Conservation (phyloP, 129 eudicot genomes). For the Oenanthe sinensis region DNA sequence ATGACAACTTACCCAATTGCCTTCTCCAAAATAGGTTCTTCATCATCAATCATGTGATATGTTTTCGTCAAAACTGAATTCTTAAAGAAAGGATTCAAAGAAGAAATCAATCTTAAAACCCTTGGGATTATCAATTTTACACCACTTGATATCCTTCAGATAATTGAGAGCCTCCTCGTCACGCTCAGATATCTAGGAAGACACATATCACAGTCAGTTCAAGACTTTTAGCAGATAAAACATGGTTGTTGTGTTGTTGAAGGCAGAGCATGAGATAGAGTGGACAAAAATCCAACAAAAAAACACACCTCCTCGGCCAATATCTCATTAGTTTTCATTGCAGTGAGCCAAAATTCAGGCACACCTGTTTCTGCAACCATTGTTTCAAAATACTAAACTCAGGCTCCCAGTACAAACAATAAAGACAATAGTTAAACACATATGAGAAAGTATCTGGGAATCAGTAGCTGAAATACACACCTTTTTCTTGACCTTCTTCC, state of each 20-base stretch:
- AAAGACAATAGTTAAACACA: neutral
- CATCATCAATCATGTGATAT: constrained; percentile 94
- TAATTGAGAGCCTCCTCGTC: constrained; percentile 89
- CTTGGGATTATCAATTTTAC: constrained; percentile 55
- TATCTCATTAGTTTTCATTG: constrained; percentile 81
- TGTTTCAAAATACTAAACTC: neutral
- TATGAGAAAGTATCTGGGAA: neutral
- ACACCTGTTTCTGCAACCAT: constrained; percentile 66
- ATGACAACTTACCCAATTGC: constrained; percentile 60
- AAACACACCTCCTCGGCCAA: constrained; percentile 65
- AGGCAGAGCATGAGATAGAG: neutral
- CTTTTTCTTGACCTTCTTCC: constrained; percentile 43
- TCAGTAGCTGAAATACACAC: constrained; percentile 16
- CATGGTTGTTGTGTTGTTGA: neutral
- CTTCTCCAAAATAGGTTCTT: constrained; percentile 88
- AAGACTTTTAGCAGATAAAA: neutral
- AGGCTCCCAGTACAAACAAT: neutral
- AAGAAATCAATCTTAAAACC: constrained; percentile 86
- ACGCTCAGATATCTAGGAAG: constrained; percentile 57
- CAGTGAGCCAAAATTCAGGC: constrained; percentile 89
- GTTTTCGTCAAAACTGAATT: constrained; percentile 65
- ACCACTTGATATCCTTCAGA: constrained; percentile 88
- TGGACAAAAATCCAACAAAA: neutral
- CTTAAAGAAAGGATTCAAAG: constrained; percentile 82
- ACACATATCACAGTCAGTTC: neutral